Evolutionary conservation across 2,329 filamentous ascomycete genomes (phyloP).

Genomic region (Reticulascus tulasneorum): DNA sequence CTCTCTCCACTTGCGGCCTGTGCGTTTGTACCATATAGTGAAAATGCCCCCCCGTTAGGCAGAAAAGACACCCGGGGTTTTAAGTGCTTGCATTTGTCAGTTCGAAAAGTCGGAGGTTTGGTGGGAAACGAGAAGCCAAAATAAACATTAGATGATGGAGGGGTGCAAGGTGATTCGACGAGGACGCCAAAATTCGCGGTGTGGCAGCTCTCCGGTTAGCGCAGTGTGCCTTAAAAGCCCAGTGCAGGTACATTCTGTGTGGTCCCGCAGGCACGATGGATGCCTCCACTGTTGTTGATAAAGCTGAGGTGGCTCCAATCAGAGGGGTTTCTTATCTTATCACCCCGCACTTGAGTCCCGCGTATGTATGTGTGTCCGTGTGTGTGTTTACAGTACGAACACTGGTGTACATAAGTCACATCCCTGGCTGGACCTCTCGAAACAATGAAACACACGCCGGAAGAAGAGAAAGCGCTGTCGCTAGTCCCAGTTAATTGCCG

Average conservation of each 20-base stretch:
- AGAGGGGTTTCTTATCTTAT: slow-evolving; percentile 10
- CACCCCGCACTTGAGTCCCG: slow-evolving; percentile 11
- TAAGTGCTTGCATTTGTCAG: slow-evolving; percentile 11
- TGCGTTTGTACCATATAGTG: background rate
- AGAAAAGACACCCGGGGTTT: slow-evolving; percentile 1
- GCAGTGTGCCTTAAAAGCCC: too few relatives aligned
- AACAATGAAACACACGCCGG: too few relatives aligned
- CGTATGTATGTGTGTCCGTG: too few relatives aligned
- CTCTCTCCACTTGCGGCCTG: background rate
- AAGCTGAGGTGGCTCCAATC: slow-evolving; percentile 13
- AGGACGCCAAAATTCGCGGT: slow-evolving; percentile 1
- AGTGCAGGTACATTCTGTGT: too few relatives aligned
- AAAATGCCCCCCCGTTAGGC: slow-evolving; percentile 4
- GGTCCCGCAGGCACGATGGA: background rate
- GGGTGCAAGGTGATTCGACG: slow-evolving; percentile 9
- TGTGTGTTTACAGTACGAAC: too few relatives aligned
- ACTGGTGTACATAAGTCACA: too few relatives aligned
- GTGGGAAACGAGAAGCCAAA: too few relatives aligned
- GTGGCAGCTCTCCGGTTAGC: too few relatives aligned
- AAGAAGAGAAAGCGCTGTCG: too few relatives aligned
- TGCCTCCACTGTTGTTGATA: background rate
- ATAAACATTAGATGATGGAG: background rate
- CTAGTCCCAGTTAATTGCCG: too few relatives aligned
- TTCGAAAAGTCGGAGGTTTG: too few relatives aligned
- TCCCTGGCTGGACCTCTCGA: too few relatives aligned